Base-by-base conservation (phyloP, 106 monocot genomes). In the Dendrobium huoshanense region DNA sequence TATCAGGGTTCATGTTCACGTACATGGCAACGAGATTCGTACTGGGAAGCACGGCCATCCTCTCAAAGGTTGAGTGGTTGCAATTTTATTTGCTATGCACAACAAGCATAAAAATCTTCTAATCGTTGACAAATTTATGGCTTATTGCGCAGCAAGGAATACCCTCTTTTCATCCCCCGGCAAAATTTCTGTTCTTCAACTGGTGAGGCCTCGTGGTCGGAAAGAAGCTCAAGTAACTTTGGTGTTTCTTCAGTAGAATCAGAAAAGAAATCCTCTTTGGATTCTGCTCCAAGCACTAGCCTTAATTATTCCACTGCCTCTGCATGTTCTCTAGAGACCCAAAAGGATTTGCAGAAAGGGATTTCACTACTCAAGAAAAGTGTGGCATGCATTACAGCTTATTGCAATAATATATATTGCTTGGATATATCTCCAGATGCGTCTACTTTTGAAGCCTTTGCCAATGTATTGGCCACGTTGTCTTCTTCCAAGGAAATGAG, bases 381-480 rank as follows among this genome's bases (percentile, higher is more conserved):
- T 84, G 99, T 99, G 61, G 93, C 99, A 77, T 93, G 93, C 82
- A 85, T 99, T 65, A 99, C 99, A 25, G 83, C 93, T 24, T 95
- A 93, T 72, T 91, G 88, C 73, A 93, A 91, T 80, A 86, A 93
- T 81, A 85, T 91, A 31, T 85, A 95, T 77, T 81, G 95, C 77
- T 83, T 99, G 58, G 91, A 93, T 80, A 67, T 91, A 29, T 93
- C 99, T 73, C 77, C 87, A 24, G 95, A 95, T 70, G 82, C 82
- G 82, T 93, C 99, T 3, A 99, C 99, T 47, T 99, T 99, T 86
- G 99, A 95, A 79, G 95, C 90, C 70, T 93, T 99, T 88, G 89
- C 86, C 24, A 99, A 88, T 80, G 45, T 93, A 79, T 81, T 99
- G 83, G 85, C 85, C 16, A 86, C 81, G 58, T 81, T 99, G 72